Conservation (phyloP, 2,329 filamentous ascomycete species). For the Aspergillus sclerotialis region DNA sequence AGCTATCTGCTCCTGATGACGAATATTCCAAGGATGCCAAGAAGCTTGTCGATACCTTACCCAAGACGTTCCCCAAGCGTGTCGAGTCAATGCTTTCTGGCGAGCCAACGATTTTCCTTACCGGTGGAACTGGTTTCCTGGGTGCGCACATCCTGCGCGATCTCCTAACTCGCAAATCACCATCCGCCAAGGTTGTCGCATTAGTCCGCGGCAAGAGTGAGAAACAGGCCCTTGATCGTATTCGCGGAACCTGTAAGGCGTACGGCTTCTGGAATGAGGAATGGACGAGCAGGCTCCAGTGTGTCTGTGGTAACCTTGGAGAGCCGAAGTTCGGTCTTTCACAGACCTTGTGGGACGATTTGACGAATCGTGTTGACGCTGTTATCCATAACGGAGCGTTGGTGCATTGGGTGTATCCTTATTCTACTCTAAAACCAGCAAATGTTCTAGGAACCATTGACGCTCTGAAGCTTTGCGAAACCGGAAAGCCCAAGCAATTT, state of each 20-base stretch:
- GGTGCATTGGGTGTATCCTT: constrained; percentile 74
- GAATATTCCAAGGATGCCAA: constrained; percentile 47
- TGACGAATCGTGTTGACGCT: constrained; percentile 62
- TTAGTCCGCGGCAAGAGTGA: constrained; percentile 65
- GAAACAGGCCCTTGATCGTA: constrained; percentile 55
- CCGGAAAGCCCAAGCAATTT: constrained; percentile 70
- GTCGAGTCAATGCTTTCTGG: constrained; percentile 27
- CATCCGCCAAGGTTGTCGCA: constrained; percentile 58
- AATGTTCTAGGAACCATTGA: constrained; percentile 82
- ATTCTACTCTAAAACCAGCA: constrained; percentile 61
- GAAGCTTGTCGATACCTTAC: constrained; percentile 43
- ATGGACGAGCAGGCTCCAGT: constrained; percentile 60
- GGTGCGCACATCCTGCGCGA: constrained; percentile 74
- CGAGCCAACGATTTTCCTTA: constrained; percentile 64
- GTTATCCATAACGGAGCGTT: constrained; percentile 76
- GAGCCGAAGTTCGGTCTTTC: constrained; percentile 68
- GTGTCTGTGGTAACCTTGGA: constrained; percentile 55
- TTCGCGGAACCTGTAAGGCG: constrained; percentile 62
- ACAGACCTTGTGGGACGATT: constrained; percentile 55
- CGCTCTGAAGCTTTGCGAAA: constrained; percentile 65
- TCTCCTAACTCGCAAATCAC: constrained; percentile 55
- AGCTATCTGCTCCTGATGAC: constrained; percentile 32
- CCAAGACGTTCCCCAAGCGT: constrained; percentile 32
- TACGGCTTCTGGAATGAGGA: constrained; percentile 68
- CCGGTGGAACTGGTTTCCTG: constrained; percentile 84